phyloP scores from a whole-genome alignment of 768 basidiomycete species.

The Mycena vitilis region DNA sequence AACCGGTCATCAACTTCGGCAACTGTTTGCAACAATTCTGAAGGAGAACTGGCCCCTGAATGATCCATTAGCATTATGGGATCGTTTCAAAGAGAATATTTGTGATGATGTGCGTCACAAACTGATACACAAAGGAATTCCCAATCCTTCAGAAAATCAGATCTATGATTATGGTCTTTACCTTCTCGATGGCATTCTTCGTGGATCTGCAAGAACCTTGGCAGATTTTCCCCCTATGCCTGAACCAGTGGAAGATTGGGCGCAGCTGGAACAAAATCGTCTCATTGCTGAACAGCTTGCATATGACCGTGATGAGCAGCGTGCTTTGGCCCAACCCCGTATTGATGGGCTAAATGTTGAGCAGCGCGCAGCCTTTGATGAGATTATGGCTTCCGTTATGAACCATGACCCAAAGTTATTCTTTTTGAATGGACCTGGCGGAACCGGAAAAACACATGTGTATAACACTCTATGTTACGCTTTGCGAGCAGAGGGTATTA shows the following conservation, averaged over 20 bases:
- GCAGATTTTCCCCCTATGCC: constrained; percentile 35
- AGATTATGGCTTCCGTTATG: constrained; percentile 42
- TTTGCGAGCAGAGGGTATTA: constrained; percentile 40
- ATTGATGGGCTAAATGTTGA: constrained; percentile 44
- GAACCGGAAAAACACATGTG: constrained; percentile 4
- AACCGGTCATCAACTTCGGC: constrained; percentile 47
- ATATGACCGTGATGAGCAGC: constrained; percentile 27
- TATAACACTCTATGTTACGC: constrained; percentile 43
- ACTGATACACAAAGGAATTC: constrained; percentile 30
- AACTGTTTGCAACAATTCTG: constrained; percentile 57
- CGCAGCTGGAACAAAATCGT: constrained; percentile 28
- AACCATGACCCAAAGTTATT: constrained; percentile 41
- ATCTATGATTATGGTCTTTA: constrained; percentile 45
- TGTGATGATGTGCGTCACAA: constrained; percentile 52
- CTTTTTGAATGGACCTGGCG: constrained; percentile 45
- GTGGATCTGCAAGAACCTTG: constrained; percentile 38
- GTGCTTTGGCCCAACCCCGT: constrained; percentile 6
- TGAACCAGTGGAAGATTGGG: constrained; percentile 34
- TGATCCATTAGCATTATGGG: constrained; percentile 1
- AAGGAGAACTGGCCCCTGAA: constrained; percentile 35
- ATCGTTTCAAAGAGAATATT: constrained; percentile 37
- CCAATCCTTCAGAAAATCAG: constrained; percentile 40
- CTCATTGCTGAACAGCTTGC: constrained; percentile 10
- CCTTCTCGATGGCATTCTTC: constrained; percentile 47
- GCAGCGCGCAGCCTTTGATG: constrained; percentile 45